A percentile compares a stretch with the other conserved stretches of the same genome.
These are phyloP conservation scores for Acephala macrosclerotiorum DNA, from an alignment of 2,329 filamentous ascomycete genomes.

Conservation along the genomic window DNA sequence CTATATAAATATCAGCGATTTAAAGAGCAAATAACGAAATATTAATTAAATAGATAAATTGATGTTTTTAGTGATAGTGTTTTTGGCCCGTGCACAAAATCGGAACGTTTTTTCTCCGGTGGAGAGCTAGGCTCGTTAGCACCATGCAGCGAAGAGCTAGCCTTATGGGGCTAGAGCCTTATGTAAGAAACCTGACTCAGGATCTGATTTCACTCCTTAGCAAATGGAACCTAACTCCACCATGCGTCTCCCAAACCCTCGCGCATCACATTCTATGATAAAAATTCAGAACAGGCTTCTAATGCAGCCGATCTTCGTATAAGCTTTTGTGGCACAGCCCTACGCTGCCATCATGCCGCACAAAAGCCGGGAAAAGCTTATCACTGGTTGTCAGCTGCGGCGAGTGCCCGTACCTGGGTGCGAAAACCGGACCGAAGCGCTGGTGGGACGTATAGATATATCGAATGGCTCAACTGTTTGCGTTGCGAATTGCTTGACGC, in stretches of 20 bases:
- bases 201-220: background rate
- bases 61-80: too few relatives aligned
- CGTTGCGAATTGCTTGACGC: background rate
- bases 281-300: conserved; percentile 12
- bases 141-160: too few relatives aligned
- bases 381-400: background rate
- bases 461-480: conserved; percentile 4
- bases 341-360: background rate
- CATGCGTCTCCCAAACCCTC: too few relatives aligned
- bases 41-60: too few relatives aligned
- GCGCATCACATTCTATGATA: background rate
- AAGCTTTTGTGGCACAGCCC: conserved; percentile 1
- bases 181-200: background rate
- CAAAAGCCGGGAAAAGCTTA: background rate
- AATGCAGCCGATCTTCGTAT: conserved; percentile 6
- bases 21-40: too few relatives aligned
- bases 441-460: background rate
- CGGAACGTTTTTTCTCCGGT: too few relatives aligned
- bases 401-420: background rate
- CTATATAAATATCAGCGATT: too few relatives aligned
- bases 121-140: too few relatives aligned
- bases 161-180: background rate
- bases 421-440: background rate
- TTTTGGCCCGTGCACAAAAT: too few relatives aligned
- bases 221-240: background rate